Conservation (phyloP, 192 early-diverging fungal species). For the Backusella mclennaniae region DNA sequence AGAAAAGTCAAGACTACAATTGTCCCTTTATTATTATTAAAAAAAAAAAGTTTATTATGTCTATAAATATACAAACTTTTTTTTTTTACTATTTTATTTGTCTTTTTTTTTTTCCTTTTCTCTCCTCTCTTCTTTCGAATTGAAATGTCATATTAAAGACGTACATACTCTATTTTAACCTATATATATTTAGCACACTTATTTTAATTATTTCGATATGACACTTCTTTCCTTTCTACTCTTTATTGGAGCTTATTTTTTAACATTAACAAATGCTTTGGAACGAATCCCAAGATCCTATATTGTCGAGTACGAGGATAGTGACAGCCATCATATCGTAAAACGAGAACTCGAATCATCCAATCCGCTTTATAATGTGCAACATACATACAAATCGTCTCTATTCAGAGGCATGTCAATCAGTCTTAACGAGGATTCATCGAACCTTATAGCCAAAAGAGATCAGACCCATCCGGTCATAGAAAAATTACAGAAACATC, state of each 20-base stretch:
- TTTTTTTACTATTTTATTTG: neutral
- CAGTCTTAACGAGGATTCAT: neutral
- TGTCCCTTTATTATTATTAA: neutral
- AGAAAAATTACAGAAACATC: neutral
- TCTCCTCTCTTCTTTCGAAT: neutral
- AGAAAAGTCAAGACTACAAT: conserved; percentile 4
- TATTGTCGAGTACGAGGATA: conserved; percentile 20
- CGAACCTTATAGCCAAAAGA: neutral
- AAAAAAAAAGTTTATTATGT: neutral
- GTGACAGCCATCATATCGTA: neutral
- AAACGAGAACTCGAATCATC: neutral
- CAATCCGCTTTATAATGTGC: neutral
- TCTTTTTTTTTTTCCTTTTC: neutral
- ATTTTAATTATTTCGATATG: neutral
- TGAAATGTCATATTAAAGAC: neutral
- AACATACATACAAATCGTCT: conserved; percentile 14
- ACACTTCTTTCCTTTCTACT: neutral
- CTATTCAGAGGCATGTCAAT: conserved; percentile 16
- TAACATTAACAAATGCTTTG: neutral
- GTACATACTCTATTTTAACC: neutral
- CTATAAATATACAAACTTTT: neutral
- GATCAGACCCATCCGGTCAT: neutral
- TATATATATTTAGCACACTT: neutral
- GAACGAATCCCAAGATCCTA: conserved; percentile 12
- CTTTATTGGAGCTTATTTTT: neutral